A percentile compares a stretch with the other conserved stretches of the same genome.
phyloP scores from a whole-genome alignment of 345 rosid species.

The Psidium friedrichsthalianum region DNA sequence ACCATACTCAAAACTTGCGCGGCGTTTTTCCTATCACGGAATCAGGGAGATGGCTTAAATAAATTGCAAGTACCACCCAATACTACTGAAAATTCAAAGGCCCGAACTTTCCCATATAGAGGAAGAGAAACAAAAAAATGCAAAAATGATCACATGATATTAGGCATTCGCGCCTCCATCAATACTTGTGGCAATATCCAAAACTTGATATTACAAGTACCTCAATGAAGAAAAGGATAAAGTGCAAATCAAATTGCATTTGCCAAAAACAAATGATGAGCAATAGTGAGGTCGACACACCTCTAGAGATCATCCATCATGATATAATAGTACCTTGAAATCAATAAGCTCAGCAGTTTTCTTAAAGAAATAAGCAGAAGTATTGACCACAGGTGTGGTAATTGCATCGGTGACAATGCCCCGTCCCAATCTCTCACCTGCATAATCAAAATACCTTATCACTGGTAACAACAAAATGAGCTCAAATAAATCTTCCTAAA shows the following conservation, averaged over 20 bases:
- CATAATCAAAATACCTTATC: neutral
- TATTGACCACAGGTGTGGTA: conserved; percentile 89
- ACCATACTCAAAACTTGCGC: conserved; percentile 83
- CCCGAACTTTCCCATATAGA: neutral
- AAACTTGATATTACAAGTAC: neutral
- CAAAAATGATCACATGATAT: neutral
- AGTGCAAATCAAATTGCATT: neutral
- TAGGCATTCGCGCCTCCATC: neutral
- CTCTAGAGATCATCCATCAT: neutral
- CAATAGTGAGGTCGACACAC: neutral
- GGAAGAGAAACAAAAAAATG: neutral
- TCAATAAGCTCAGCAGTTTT: conserved; percentile 78
- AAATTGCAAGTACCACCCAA: neutral
- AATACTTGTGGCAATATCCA: neutral
- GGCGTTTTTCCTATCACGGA: conserved; percentile 63
- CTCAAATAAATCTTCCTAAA: neutral
- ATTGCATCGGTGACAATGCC: conserved; percentile 95
- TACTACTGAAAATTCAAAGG: neutral
- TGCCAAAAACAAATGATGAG: neutral
- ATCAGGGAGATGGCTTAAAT: neutral
- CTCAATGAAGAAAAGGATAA: neutral
- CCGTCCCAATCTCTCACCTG: conserved; percentile 95
- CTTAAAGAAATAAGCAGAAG: conserved; percentile 90
- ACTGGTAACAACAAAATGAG: neutral
- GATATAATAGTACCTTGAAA: conserved; percentile 51